Evolutionary conservation across 352 stramenopile species (phyloP), one percentile per base, ranked within the genome.

Genomic region (Lagenidium giganteum): DNA sequence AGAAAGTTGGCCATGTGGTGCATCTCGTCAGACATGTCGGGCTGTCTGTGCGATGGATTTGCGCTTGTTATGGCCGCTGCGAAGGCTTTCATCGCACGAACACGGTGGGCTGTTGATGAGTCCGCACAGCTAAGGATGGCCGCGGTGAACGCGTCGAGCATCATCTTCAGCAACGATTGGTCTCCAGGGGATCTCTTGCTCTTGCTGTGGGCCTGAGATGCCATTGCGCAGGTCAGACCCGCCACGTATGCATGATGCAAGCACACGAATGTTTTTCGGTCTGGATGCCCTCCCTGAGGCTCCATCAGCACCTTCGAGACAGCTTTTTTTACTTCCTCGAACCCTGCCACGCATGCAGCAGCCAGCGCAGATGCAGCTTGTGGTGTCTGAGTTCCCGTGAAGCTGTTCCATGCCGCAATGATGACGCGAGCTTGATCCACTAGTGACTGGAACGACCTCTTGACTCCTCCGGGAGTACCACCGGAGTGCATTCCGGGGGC

Each of bases 231-330:
- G 31, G 92, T 69, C 17, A 93, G 47, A 29, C 77, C 80, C 43
- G 87, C 65, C 6, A 93, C 75, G 42, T 75, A 88, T 3, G 79
- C 74, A 32, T 93, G 82, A 30, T 93, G 82, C 2, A 93, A 57
- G 22, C 77, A 87, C 2, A 88, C 79, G 48, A 93, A 90, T 2
- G 75, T 86, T 36, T 65, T 70, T 0, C 48, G 50, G 40, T 87
- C 74, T 2, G 70, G 74, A 42, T 61, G 39, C 2, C 49, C 47
- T 8, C 61, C 57, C 21, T 51, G 74, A 7, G 73, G 60, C 28
- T 90, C 65, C 5, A 68, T 46, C 37, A 87, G 57, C 18, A 90
- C 59, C n/a, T 71, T 66, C 13, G 77, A 76, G 3, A 85, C 66
- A 11, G 72, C 68, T 42, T 84, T 83, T 25, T 92, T 91, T 21